Base-by-base conservation (phyloP, 2,329 filamentous ascomycete species). In the Penicillium sp. region DNA sequence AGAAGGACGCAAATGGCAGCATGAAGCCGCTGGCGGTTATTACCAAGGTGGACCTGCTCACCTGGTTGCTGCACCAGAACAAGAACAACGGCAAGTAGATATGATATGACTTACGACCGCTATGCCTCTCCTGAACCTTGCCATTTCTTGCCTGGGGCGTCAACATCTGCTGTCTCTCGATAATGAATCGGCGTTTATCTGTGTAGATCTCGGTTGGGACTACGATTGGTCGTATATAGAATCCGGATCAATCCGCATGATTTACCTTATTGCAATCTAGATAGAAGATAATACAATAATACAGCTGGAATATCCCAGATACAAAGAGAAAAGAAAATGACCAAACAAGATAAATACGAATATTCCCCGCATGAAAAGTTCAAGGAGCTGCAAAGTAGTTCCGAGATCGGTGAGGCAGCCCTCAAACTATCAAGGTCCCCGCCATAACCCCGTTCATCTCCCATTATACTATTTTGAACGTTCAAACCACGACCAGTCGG, bases 21-120 rank as follows among this genome's bases (percentile, higher is more conserved):
- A 71, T 86, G 63, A 95, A 90, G 80, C 92, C 95, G 1, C 81
- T 94, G 48, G 94, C 91, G 7, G 86, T 99, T 8, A 92, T 95
- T 7, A 97, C 94, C 29, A 99, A 99, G 83, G 94, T 99, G 5
- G 94, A 99, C 76, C 75, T 99, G 66, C 76, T 99, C 67, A 92
- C 88, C 41, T 99, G 90, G 88, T 86, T 99, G 84, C 86, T 97
- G 35, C 90, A 87, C 75, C 81, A 83, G 62, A 78, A 76, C 47
- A 71, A 70, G 57, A 26, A 51, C 7, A 61, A 59, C 35, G 57
- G 54, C 50, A 57, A 58, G 50, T 56, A 60, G 42, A 54, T 31
- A 15, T 15, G 29, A 15, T 31, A 31, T 22, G 31, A 44, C n/a
- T 58, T 47, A 49, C 35, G 33, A 44, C 55, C 22, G 42, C 41